These are phyloP conservation scores for Boletus rufocinnamomeus DNA, from an alignment of 768 basidiomycete genomes.

Conservation along the genomic window DNA sequence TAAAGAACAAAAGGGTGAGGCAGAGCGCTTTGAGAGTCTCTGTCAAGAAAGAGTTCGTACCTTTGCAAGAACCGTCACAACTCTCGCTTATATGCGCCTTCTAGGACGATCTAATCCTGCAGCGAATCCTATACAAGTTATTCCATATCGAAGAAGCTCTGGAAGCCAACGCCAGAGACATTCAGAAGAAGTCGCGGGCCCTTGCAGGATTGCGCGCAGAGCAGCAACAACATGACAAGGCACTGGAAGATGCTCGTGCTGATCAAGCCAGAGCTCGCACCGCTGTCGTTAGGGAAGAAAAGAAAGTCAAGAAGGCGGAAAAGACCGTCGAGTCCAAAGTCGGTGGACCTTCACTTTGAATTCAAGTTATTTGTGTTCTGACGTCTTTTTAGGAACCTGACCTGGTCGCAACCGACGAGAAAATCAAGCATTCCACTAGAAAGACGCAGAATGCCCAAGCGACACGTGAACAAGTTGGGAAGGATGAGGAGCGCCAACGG, in stretches of 20 bases:
- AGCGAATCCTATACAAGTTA: constrained; percentile 82
- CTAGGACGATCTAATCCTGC: constrained; percentile 81
- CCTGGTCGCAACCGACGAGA: constrained; percentile 79
- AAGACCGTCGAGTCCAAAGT: constrained; percentile 86
- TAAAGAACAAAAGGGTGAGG: constrained; percentile 94
- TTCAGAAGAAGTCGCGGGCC: constrained; percentile 72
- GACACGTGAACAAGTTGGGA: constrained; percentile 61
- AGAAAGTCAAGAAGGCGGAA: constrained; percentile 86
- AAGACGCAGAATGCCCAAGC: constrained; percentile 73
- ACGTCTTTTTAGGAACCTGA: constrained; percentile 68
- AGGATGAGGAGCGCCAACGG: constrained; percentile 55
- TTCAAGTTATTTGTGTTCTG: background rate
- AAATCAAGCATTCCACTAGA: constrained; percentile 81
- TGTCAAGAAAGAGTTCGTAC: constrained; percentile 67
- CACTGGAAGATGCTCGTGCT: constrained; percentile 69
- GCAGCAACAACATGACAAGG: constrained; percentile 69
- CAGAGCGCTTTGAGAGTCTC: constrained; percentile 81
- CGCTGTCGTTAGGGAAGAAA: constrained; percentile 80
- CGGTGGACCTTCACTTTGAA: constrained; percentile 13
- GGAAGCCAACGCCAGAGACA: constrained; percentile 65
- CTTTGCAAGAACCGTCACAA: background rate
- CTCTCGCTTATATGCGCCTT: constrained; percentile 10
- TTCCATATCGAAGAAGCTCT: constrained; percentile 89
- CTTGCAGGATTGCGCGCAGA: constrained; percentile 68
- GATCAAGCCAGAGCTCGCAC: constrained; percentile 80